Base-by-base conservation (phyloP, 2,329 filamentous ascomycete species). In the Penicillium sp. region DNA sequence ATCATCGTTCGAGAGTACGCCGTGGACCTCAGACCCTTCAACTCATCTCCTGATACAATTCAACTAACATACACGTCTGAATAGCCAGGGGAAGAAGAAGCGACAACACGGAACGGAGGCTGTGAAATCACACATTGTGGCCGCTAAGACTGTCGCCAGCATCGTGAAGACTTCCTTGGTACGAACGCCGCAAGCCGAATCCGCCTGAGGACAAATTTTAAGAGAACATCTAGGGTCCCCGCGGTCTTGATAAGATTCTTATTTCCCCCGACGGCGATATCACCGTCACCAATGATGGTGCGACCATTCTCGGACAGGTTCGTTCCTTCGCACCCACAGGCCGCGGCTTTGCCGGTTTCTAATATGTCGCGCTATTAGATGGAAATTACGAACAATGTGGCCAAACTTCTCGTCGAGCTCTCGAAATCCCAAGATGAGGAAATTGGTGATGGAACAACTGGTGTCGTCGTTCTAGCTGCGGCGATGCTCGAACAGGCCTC, bases 371-470 rank as follows among this genome's bases (percentile, higher is more conserved):
- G 41, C 8, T 49, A 21, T 23, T 56, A 96, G 86, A 99, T 99
- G 95, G 95, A 99, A 83, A 94, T 99, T 71, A 91, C 92, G 70
- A 98, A 99, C 85, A 94, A 98, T 80, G 93, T 99, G 65, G 95
- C 95, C 66, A 98, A 98, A 83, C 86, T 99, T 56, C 84, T 99
- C 63, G 95, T 99, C 54, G 94, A 97, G 78, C 89, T 99, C 46
- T 98, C 95, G 67, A 97, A 96, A 83, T 98, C 95, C 45, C 95
- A 99, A 79, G 95, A 99, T 74, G 94, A 98, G 71, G 95, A 99
- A 82, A 99, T 99, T 74, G 95, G 95, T 75, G 95, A 99, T 77
- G 95, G 95, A 67, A 99, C 95, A 66, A 99, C 95, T 0, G 95
- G 95, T 78, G 95, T 99, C 15, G 95, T 99, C 56, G 96, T 99